These are phyloP conservation scores for Fusarium falciforme DNA, from an alignment of 2,329 filamentous ascomycete species.

Conservation along the genomic window DNA sequence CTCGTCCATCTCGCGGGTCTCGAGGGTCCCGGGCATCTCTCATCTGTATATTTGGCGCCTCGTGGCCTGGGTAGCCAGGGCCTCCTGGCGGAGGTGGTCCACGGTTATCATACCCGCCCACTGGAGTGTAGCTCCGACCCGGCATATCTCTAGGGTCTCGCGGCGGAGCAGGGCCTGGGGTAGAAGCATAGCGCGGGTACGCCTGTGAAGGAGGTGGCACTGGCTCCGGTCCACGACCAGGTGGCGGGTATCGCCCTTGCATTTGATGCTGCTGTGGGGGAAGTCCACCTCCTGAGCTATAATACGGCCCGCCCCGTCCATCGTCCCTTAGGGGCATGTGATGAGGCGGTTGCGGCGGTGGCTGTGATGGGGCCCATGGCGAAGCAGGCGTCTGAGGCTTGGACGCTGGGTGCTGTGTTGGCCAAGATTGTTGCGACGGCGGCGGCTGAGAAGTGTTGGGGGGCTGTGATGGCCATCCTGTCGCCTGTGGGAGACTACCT, in stretches of 20 bases:
- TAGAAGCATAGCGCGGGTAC: slow-evolving; percentile 58
- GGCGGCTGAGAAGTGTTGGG: slow-evolving; percentile 50
- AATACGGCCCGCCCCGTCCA: slow-evolving; percentile 49
- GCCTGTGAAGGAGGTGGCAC: slow-evolving; percentile 53
- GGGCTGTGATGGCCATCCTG: slow-evolving; percentile 47
- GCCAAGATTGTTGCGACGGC: slow-evolving; percentile 49
- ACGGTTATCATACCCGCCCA: slow-evolving; percentile 54
- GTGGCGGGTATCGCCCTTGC: slow-evolving; percentile 52
- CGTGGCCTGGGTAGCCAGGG: slow-evolving; percentile 47
- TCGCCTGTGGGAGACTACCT: slow-evolving; percentile 40
- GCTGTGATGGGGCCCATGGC: slow-evolving; percentile 49
- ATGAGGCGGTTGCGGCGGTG: slow-evolving; percentile 49
- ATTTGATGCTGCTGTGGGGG: slow-evolving; percentile 48
- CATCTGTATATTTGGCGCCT: slow-evolving; percentile 47
- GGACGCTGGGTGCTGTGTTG: slow-evolving; percentile 46
- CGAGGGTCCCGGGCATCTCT: slow-evolving; percentile 50
- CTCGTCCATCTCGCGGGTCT: slow-evolving; percentile 33
- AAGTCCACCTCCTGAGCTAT: slow-evolving; percentile 43
- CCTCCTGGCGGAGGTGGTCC: slow-evolving; percentile 52
- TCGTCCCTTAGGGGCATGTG: slow-evolving; percentile 54
- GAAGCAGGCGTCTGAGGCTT: slow-evolving; percentile 51
- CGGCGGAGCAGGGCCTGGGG: slow-evolving; percentile 54
- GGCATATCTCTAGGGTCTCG: slow-evolving; percentile 57
- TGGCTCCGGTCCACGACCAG: slow-evolving; percentile 55
- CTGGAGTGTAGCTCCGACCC: slow-evolving; percentile 60